Evolutionary conservation across 2,329 filamentous ascomycete genomes (phyloP).

Genomic region (Calonectria multiphialidica): DNA sequence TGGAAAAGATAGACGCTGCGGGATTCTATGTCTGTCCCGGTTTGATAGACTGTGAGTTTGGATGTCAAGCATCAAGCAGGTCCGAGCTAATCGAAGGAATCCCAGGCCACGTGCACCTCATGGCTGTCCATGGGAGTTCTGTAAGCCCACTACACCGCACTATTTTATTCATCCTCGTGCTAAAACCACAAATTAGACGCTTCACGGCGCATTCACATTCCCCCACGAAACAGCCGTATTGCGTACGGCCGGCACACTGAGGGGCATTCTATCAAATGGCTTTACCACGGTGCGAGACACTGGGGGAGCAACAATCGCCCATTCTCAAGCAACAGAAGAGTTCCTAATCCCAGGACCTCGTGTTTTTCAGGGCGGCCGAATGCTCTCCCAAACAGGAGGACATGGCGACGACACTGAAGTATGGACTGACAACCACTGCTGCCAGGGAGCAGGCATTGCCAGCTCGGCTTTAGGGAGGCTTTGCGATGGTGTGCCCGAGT

Average conservation of each 20-base stretch:
- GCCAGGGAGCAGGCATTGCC: conserved; percentile 49
- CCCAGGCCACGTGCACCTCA: conserved; percentile 7
- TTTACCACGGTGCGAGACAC: conserved; percentile 11
- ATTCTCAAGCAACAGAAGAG: conserved; percentile 1
- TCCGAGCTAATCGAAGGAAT: background rate
- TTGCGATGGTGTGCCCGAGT: conserved; percentile 67
- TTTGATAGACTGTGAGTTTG: background rate
- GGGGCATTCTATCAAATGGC: conserved; percentile 3
- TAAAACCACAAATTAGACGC: background rate
- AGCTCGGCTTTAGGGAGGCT: background rate
- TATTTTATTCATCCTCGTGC: too few species aligned
- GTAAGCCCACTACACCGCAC: too few species aligned
- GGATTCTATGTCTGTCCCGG: conserved; percentile 8
- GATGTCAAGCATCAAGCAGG: background rate
- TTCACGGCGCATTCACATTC: conserved; percentile 11
- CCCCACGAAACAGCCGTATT: conserved; percentile 16
- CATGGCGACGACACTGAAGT: conserved; percentile 61
- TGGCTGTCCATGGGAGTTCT: conserved; percentile 14
- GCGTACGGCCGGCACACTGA: background rate
- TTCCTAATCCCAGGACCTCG: conserved; percentile 1
- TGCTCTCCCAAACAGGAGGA: conserved; percentile 61
- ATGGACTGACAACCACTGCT: conserved; percentile 59
- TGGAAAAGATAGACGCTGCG: background rate
- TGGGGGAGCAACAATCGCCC: conserved; percentile 7
- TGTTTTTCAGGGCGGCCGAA: background rate